Base-by-base conservation (phyloP, 495 filamentous ascomycete genomes). In the Penicillium chermesinum region DNA sequence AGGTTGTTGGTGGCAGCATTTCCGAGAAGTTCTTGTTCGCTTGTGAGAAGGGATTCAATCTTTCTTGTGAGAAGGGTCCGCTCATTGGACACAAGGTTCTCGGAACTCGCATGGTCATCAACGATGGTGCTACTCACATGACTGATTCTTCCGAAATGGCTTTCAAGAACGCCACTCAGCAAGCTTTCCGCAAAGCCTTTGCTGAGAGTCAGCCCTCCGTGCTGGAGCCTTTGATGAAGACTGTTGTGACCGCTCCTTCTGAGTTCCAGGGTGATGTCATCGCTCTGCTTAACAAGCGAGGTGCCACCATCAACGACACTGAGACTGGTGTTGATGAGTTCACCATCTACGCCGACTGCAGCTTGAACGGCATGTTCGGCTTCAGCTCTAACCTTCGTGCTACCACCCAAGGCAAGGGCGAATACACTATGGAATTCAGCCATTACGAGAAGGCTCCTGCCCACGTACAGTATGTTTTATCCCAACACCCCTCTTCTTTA, bases 191-290 rank as follows among this genome's bases (percentile, higher is more conserved):
- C 54, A 96, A 96, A 73, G 86, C 89, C 10, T 99, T 99, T 75
- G 72, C 73, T 39, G 78, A 84, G 7, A 89, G 82, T 7, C 74
- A 80, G 46, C 90, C 91, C 5, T 70, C 83, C 50, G 82, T 99
- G 12, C 80, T 99, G 8, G 94, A 99, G 69, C 94, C 94, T 17
- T 69, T 99, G 46, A 99, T 99, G 94, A 97, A 96, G 78, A 96
- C 90, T 8, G 86, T 88, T 39, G 87, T 99, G 54, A 95, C 88
- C 19, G 91, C 94, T 3, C 94, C 94, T 5, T 87, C 86, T 58
- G 94, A 97, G 75, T 99, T 99, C 79, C 94, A 99, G 74, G 94
- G 94, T 57, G 91, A 89, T 65, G 84, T 97, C 36, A 88, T 97
- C 17, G 89, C 88, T 48, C 67, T 99, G 34, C 73, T 99, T 75